Percentiles rank a stretch among this genome's conserved stretches.
Evolutionary conservation across 1,284 basidiomycete genomes (phyloP).

Genomic region (Ustilago vetiveriae): DNA sequence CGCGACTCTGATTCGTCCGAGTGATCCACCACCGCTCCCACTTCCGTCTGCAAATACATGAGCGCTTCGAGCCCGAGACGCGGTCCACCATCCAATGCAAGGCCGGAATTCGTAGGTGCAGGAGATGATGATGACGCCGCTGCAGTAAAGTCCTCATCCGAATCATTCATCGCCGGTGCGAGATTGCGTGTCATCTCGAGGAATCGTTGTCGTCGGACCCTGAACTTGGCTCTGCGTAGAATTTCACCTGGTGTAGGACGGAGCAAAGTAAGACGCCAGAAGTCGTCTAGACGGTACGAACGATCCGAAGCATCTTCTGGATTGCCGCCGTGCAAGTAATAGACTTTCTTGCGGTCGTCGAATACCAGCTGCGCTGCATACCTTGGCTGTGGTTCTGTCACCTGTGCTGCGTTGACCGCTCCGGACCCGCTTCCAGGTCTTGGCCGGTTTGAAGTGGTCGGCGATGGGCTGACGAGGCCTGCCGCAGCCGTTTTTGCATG

Average conservation of each 20-base stretch:
- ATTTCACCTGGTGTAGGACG: constrained; percentile 64
- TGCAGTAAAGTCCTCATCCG: constrained; percentile 23
- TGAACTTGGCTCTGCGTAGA: constrained; percentile 63
- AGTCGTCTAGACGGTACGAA: constrained; percentile 59
- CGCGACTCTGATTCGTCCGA: constrained; percentile 58
- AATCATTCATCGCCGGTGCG: constrained; percentile 21
- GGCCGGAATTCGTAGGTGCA: neutral
- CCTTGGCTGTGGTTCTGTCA: constrained; percentile 52
- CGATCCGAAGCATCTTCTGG: constrained; percentile 45
- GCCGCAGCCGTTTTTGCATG: neutral
- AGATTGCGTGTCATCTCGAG: constrained; percentile 53
- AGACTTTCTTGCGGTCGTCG: constrained; percentile 60
- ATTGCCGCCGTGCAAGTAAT: constrained; percentile 67
- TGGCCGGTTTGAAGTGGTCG: neutral
- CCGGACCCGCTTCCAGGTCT: constrained; percentile 8
- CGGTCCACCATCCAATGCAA: constrained; percentile 12
- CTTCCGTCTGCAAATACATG: constrained; percentile 66
- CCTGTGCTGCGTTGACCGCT: constrained; percentile 1
- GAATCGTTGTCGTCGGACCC: constrained; percentile 65
- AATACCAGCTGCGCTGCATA: constrained; percentile 65
- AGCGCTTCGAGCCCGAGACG: constrained; percentile 62
- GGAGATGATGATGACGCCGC: neutral
- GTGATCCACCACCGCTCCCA: constrained; percentile 65
- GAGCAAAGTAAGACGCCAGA: constrained; percentile 64
- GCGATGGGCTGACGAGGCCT: neutral